Percentiles rank a stretch among this genome's conserved stretches.
Evolutionary conservation across 176 grass and related monocot genomes (phyloP).

Genomic region (maize (Zea mays)): DNA sequence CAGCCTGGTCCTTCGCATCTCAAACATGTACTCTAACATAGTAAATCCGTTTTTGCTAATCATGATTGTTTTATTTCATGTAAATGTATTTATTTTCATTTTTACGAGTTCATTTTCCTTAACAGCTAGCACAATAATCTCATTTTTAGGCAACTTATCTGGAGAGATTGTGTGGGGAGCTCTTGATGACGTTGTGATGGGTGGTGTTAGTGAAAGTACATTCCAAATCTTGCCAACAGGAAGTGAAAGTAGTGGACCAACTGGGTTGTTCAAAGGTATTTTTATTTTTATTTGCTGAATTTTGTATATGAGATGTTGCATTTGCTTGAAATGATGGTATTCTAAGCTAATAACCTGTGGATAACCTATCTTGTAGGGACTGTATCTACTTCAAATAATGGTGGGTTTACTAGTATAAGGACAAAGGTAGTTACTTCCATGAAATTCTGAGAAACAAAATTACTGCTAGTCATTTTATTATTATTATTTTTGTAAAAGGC

Average conservation of each 20-base stretch:
- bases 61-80: constrained; percentile 14
- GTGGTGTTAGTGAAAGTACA: constrained; percentile 90
- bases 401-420: constrained; percentile 97
- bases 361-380: constrained; percentile 45
- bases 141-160: constrained; percentile 59
- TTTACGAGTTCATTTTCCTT: not conserved
- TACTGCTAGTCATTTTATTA: constrained; percentile 1
- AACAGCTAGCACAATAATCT: not conserved
- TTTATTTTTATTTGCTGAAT: not conserved
- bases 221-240: constrained; percentile 86
- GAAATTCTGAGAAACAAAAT: constrained; percentile 4
- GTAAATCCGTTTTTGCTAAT: not conserved
- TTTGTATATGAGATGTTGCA: constrained; percentile 19
- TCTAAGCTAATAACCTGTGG: constrained; percentile 8
- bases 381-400: constrained; percentile 96
- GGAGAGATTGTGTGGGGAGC: constrained; percentile 78
- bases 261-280: constrained; percentile 93
- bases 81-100: constrained; percentile 11
- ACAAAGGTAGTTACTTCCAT: constrained; percentile 73
- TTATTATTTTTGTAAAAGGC: no score
- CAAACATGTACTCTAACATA: not conserved
- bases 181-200: constrained; percentile 96
- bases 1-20: not conserved
- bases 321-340: constrained; percentile 1
- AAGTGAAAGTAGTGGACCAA: constrained; percentile 78